phyloP scores from a whole-genome alignment of 768 basidiomycete species.

The Naganishia randhawae region DNA sequence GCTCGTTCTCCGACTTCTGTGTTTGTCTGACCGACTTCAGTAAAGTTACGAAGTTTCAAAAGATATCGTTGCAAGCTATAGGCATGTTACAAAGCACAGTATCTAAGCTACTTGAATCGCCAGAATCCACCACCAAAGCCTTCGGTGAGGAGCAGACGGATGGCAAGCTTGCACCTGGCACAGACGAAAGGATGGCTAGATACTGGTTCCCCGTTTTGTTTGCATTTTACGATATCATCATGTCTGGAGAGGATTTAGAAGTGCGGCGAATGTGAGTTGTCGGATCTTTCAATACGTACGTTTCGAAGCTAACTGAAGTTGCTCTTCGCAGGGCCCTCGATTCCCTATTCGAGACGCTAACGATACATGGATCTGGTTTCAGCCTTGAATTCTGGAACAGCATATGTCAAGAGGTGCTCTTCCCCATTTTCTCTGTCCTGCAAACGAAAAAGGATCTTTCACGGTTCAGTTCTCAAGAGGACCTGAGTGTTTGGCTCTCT shows the following conservation, averaged over 20 bases:
- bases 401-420: constrained; percentile 90
- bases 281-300: neutral
- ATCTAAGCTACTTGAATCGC: constrained; percentile 79
- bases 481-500: constrained; percentile 98
- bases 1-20: constrained; percentile 90
- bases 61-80: constrained; percentile 91
- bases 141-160: constrained; percentile 18
- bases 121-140: constrained; percentile 58
- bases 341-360: constrained; percentile 88
- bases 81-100: constrained; percentile 93
- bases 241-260: constrained; percentile 98
- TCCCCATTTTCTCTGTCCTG: constrained; percentile 95
- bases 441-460: constrained; percentile 88
- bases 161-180: constrained; percentile 18
- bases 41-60: constrained; percentile 99
- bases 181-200: constrained; percentile 49
- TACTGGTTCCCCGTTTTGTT: constrained; percentile 97
- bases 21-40: constrained; percentile 98
- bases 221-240: constrained; percentile 98
- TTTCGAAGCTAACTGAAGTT: constrained; percentile 20
- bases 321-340: constrained; percentile 72
- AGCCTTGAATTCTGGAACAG: constrained; percentile 94
- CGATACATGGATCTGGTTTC: constrained; percentile 78
- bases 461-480: constrained; percentile 91
- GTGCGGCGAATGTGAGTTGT: constrained; percentile 84